Evolutionary conservation across 371 early-diverging fungal genomes (phyloP).

Genomic region (Rhizopus sp.): DNA sequence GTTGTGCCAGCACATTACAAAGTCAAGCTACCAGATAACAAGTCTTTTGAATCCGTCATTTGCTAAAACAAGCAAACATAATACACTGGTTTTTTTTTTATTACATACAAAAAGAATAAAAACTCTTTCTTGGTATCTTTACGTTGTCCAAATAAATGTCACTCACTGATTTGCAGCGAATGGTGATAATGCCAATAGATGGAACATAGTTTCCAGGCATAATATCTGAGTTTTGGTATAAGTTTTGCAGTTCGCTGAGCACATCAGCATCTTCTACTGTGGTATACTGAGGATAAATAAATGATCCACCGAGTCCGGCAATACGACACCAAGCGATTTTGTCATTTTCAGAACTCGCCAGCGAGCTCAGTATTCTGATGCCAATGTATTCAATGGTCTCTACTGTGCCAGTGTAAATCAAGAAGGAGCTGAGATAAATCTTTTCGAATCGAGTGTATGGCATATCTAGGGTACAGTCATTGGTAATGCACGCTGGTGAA

Average conservation of each 20-base stretch:
- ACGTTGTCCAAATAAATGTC: constrained; percentile 14
- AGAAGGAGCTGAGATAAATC: constrained; percentile 7
- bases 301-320: background rate
- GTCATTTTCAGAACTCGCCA: background rate
- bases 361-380: constrained; percentile 4
- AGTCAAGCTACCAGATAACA: constrained; percentile 27
- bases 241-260: constrained; percentile 4
- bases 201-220: constrained; percentile 22
- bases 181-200: constrained; percentile 11
- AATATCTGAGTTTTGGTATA: constrained; percentile 1
- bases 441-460: background rate
- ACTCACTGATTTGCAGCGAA: constrained; percentile 14
- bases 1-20: constrained; percentile 47
- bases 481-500: background rate
- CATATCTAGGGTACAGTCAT: background rate
- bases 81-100: too few relatives aligned
- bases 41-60: constrained; percentile 31
- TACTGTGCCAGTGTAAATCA: constrained; percentile 12
- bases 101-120: background rate
- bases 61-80: constrained; percentile 15
- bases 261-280: constrained; percentile 5
- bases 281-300: constrained; percentile 1
- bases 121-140: constrained; percentile 7
- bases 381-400: constrained; percentile 18
- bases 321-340: constrained; percentile 10